Percentiles rank a stretch among this genome's conserved stretches.
These are phyloP conservation scores for Colletotrichum gigasporum DNA, from an alignment of 2,329 filamentous ascomycete species.

Conservation along the genomic window DNA sequence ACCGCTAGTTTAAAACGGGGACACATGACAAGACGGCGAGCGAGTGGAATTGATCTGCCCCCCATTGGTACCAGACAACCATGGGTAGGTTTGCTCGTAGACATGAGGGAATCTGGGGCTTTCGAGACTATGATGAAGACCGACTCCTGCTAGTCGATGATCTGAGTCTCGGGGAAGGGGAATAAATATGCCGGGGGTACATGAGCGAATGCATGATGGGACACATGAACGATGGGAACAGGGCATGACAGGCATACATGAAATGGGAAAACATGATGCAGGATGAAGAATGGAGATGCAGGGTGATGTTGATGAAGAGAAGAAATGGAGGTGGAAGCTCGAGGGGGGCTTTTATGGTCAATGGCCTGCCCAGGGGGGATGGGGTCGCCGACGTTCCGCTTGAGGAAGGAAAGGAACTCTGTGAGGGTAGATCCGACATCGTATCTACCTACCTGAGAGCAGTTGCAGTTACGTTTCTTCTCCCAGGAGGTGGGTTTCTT, in stretches of 20 bases:
- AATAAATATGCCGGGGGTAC: not conserved
- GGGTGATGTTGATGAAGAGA: too few species aligned
- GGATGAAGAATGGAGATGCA: not conserved
- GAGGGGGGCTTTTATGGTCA: too few species aligned
- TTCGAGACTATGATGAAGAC: constrained; percentile 10
- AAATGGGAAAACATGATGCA: not conserved
- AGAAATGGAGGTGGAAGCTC: too few species aligned
- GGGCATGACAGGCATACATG: not conserved
- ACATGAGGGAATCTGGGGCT: not conserved
- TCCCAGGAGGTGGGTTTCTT: too few species aligned
- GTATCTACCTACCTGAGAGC: too few species aligned
- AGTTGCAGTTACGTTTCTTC: too few species aligned
- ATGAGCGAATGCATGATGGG: too few species aligned
- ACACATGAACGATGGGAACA: not conserved
- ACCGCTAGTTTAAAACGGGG: not conserved
- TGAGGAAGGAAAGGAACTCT: too few species aligned
- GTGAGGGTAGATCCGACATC: too few species aligned
- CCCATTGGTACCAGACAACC: not conserved
- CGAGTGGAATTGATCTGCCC: not conserved
- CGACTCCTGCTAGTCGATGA: not conserved
- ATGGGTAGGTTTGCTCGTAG: not conserved
- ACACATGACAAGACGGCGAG: not conserved
- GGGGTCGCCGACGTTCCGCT: too few species aligned
- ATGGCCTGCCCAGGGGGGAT: too few species aligned
- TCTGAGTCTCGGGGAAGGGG: constrained; percentile 6